Evolutionary conservation across 768 basidiomycete species (phyloP), one percentile per base, ranked within the genome.

Genomic region (Pulveroboletus sp.): DNA sequence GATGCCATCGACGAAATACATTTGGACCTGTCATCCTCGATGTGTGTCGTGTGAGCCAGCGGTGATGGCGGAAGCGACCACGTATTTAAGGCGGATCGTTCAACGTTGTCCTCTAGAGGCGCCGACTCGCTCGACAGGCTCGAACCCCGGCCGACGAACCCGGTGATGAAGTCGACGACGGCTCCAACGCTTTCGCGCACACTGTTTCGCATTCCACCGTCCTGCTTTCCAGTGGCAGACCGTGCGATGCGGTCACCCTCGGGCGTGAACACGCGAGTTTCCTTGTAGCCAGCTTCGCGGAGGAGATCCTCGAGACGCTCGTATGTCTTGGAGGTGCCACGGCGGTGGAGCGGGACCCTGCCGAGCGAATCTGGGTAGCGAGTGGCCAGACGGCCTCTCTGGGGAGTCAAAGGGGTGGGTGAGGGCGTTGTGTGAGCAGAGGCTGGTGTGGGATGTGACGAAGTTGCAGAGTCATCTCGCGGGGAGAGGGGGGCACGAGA

Each of bases 261-360:
- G 8, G 93, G 92, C 0, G 93, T 93, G 59, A 89, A 88, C 10
- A 96, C 77, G 38, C 92, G 79, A 4, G 91, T 93, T 63, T 95
- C 93, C 66, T 91, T 92, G 74, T 93, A 94, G 2, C 93, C 93
- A 1, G 90, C 90, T 64, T 92, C 87, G 43, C 81, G 75, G 26
- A 96, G 75, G 15, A 96, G 74, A 69, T 93, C 89, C 56, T 93
- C 93, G 17, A 95, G 76, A 6, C 81, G 76, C 57, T 93, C 91
- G 56, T 91, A 93, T 5, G 81, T 88, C 54, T 79, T 80, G 3
- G 89, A 89, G 17, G 80, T 90, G 2, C 89, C 89, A 48, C 89
- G 74, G 21, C 86, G 77, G 62, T 90, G 88, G 13, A 90, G 71
- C 0, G 86, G 89, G 6, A 88, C 83, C 27, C 84, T 80, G 5